Base-by-base conservation (phyloP, 495 filamentous ascomycete genomes). In the Aspergillus ostianus region DNA sequence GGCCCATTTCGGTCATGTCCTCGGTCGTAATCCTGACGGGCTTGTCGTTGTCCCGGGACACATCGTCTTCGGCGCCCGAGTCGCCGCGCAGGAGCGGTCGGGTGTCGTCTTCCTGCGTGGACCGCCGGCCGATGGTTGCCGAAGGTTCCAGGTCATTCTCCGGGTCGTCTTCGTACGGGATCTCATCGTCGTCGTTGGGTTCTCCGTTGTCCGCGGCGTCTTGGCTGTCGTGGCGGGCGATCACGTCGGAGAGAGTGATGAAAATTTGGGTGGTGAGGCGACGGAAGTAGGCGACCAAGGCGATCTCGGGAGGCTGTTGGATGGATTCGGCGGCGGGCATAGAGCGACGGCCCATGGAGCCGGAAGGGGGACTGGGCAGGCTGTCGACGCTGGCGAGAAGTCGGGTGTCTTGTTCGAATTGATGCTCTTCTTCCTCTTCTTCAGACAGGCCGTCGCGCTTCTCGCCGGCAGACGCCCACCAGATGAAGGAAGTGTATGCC, bases 391-490 rank as follows among this genome's bases (percentile, higher is more conserved):
- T 77, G 59, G 73, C 70, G 41, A 80, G 64, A 47, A 80, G 70
- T 54, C 73, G 70, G 27, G 67, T 70, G 63, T 79, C 77, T 61
- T 76, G 74, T 56, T 79, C 73, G 17, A 72, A 64, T 51, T 78
- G 74, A 9, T 78, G 72, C 55, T 76, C 73, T 56, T 73, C 70
- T 57, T 72, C 70, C 61, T 79, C 74, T 57, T 79, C 75, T 59
- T 80, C 72, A 6, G 71, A 69, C 23, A 77, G 64, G 19, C 68
- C 77, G 21, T 84, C 82, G 2, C 87, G 81, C 70, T 90, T 85
- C 72, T 98, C 94, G 51, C 94, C 94, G 0, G 94, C 94, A 1
- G 91, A 93, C 0, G 94, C 94, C 94, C 94, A 98, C 93, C 93
- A 98, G 76, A 97, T 93, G 78, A 97, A 97, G 4, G 89, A 88